These are phyloP conservation scores for Diaporthe batatas DNA, from an alignment of 2,329 filamentous ascomycete species.

Conservation along the genomic window DNA sequence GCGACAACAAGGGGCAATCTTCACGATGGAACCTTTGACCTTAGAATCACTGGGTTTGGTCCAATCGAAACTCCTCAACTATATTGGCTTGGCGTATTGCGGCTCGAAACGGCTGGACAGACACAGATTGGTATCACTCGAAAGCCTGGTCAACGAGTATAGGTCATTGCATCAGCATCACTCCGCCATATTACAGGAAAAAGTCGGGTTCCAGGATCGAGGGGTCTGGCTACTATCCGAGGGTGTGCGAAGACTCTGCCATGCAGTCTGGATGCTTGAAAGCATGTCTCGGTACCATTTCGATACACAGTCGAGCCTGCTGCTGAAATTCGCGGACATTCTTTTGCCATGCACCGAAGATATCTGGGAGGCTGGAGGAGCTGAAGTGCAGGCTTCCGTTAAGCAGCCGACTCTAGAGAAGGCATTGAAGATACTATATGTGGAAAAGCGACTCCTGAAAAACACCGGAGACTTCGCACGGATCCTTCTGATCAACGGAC, in stretches of 20 bases:
- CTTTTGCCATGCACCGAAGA: conserved; percentile 37
- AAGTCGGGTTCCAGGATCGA: not conserved
- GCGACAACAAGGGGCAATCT: conserved; percentile 3
- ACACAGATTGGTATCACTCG: conserved; percentile 16
- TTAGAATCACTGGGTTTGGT: not conserved
- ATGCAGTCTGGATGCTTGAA: conserved; percentile 34
- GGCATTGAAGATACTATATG: conserved; percentile 25
- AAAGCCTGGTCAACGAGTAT: conserved; percentile 20
- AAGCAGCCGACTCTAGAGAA: conserved; percentile 34
- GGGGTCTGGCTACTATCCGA: conserved; percentile 14
- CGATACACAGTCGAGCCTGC: not conserved
- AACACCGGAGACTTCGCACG: conserved; percentile 32
- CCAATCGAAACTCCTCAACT: conserved; percentile 36
- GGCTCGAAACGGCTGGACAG: conserved; percentile 32
- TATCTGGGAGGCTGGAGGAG: not conserved
- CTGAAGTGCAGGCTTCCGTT: not conserved
- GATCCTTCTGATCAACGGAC: conserved; percentile 23
- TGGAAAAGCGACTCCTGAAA: conserved; percentile 35
- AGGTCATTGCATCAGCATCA: conserved; percentile 15
- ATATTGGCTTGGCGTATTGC: conserved; percentile 36
- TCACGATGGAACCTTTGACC: not conserved
- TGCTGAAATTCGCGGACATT: conserved; percentile 31
- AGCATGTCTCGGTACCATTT: conserved; percentile 37
- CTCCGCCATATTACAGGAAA: not conserved
- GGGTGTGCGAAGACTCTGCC: conserved; percentile 34